Base-by-base conservation (phyloP, 257 asterid species). In the Parsonsia alboflavescens region DNA sequence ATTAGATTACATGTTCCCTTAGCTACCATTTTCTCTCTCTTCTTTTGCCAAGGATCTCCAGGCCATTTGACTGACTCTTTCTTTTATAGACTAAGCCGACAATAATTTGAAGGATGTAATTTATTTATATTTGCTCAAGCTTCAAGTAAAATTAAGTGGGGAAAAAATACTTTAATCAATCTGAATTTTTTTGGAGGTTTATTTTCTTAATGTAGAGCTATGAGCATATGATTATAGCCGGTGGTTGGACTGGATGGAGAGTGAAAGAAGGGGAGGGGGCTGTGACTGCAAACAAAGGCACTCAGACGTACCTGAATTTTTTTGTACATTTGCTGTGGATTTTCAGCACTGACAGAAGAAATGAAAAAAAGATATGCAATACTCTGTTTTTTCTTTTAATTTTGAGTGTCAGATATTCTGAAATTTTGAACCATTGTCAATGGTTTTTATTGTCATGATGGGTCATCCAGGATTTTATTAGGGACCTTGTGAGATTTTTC, bases 271-370 rank as follows among this genome's bases (percentile, higher is more conserved):
- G 58, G 58, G 7, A 52, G 41, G 68, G 41, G 6, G 63, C 57
- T 64, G 70, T 53, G 54, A 64, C 61, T 65, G 42, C 50, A 66
- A 63, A 65, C 68, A 71, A 64, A 50, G 26, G 54, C 17, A 36
- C 2, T 46, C 75, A 33, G 66, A 70, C 45, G 30, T 65, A 65
- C 70, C 48, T 39, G 50, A 41, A 39, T 16, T 7, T 36, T 62
- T 50, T 78, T 57, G 59, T 69, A 76, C 42, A 76, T 56, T 76
- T 68, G 79, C 58, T 54, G 28, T 42, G 39, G 75, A 69, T 59
- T 58, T 68, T 46, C 71, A 76, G 61, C 52, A 17, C 75, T 76
- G 79, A 70, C 75, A 68, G n/a, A n/a, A n/a, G n/a, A n/a, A n/a
- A n/a, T n/a, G n/a, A n/a, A 71, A 68, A 52, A 64, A 68, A 41